A percentile compares a stretch with the other conserved stretches of the same genome.
These are phyloP conservation scores for Trichoderma sp. DNA, from an alignment of 2,329 filamentous ascomycete genomes.

Conservation along the genomic window DNA sequence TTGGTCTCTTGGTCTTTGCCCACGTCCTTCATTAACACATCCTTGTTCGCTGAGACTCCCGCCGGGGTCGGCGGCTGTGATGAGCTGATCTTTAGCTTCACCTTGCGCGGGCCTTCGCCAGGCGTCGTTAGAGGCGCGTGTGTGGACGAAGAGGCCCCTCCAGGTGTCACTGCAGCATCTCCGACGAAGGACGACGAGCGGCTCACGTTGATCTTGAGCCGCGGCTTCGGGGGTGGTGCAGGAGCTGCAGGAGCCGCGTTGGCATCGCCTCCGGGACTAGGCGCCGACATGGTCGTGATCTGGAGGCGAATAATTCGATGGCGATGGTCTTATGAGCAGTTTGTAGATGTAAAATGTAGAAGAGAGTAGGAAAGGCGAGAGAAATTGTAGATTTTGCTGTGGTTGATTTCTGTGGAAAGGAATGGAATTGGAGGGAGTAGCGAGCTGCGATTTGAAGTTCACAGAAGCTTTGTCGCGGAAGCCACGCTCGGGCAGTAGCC, in stretches of 20 bases:
- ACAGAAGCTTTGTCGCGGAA: background rate
- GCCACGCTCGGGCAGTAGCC: constrained; percentile 12
- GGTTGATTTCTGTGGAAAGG: background rate
- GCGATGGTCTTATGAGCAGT: background rate
- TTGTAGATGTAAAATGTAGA: background rate
- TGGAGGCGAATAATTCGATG: background rate
- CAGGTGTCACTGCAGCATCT: constrained; percentile 26
- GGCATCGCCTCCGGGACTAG: constrained; percentile 25
- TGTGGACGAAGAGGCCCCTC: constrained; percentile 15
- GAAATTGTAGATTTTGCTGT: background rate
- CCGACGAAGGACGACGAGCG: constrained; percentile 36
- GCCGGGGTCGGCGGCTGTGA: constrained; percentile 41
- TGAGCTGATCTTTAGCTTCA: constrained; percentile 43
- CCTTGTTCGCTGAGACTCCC: constrained; percentile 13
- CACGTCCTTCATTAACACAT: background rate
- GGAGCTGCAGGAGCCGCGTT: constrained; percentile 26
- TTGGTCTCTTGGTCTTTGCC: constrained; percentile 12
- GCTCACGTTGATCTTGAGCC: constrained; percentile 41
- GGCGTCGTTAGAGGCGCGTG: constrained; percentile 25
- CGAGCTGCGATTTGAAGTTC: background rate
- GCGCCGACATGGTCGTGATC: constrained; percentile 29
- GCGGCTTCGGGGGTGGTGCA: constrained; percentile 35
- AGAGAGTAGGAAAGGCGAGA: too few relatives aligned
- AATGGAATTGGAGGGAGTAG: background rate
- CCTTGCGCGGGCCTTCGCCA: constrained; percentile 36